These are phyloP conservation scores for Dalbergia cochinchinensis DNA, from an alignment of 306 rosid genomes.

Conservation along the genomic window DNA sequence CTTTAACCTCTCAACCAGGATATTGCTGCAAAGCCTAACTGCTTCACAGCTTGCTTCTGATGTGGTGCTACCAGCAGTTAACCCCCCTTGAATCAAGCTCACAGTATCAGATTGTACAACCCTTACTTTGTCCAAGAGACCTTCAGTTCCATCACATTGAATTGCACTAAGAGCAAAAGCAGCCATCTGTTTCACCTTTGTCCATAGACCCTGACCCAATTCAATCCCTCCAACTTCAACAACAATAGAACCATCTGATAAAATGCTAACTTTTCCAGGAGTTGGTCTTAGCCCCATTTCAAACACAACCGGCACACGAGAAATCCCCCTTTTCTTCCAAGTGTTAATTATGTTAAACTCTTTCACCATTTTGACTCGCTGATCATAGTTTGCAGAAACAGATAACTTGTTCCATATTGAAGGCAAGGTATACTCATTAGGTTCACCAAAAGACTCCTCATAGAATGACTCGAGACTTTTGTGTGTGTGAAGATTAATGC, in stretches of 20 bases:
- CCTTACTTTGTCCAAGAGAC: conserved; percentile 70
- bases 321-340: conserved; percentile 83
- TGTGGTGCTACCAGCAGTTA: conserved; percentile 86
- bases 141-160: conserved; percentile 54
- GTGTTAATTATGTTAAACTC: conserved; percentile 69
- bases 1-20: conserved; percentile 76
- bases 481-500: conserved; percentile 71
- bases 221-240: conserved; percentile 96
- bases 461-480: conserved; percentile 69
- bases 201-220: conserved; percentile 98
- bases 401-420: conserved; percentile 77
- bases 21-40: conserved; percentile 73
- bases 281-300: conserved; percentile 54
- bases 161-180: conserved; percentile 69
- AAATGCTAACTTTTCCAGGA: conserved; percentile 81
- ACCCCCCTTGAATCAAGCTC: conserved; percentile 86
- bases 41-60: conserved; percentile 92
- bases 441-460: conserved; percentile 63
- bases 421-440: conserved; percentile 80
- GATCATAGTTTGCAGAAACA: conserved; percentile 57
- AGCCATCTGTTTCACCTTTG: conserved; percentile 85
- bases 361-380: conserved; percentile 59
- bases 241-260: conserved; percentile 73
- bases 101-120: conserved; percentile 79
- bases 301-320: conserved; percentile 69